phyloP scores from a whole-genome alignment of 2,329 filamentous ascomycete species.

The Alternaria infectoria region DNA sequence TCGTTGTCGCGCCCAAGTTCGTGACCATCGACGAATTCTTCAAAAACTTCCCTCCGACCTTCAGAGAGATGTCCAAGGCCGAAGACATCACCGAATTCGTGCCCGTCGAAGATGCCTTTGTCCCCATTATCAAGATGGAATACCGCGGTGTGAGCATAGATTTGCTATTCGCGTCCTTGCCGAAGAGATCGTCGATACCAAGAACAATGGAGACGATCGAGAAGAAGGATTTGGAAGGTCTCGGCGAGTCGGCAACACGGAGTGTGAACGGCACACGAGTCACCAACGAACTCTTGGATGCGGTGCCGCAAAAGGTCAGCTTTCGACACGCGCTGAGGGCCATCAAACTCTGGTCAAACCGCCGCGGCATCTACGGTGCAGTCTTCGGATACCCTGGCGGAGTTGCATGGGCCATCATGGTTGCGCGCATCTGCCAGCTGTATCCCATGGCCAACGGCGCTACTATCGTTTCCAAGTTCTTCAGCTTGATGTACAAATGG shows the following conservation, averaged over 20 bases:
- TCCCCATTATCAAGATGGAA: constrained; percentile 97
- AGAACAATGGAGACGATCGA: constrained; percentile 77
- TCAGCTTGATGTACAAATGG: constrained; percentile 89
- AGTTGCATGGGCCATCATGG: constrained; percentile 97
- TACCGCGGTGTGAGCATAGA: constrained; percentile 92
- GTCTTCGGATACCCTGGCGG: constrained; percentile 96
- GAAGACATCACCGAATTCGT: constrained; percentile 86
- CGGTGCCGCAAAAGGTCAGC: constrained; percentile 87
- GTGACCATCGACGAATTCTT: constrained; percentile 93
- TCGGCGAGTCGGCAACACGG: constrained; percentile 85
- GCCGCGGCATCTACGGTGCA: constrained; percentile 91
- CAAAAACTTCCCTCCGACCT: constrained; percentile 78
- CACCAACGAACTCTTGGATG: constrained; percentile 85
- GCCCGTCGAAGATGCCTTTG: constrained; percentile 86
- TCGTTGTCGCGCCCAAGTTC: constrained; percentile 90
- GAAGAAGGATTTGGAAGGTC: constrained; percentile 80
- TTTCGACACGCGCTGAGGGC: constrained; percentile 89
- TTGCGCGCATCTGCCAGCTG: constrained; percentile 92
- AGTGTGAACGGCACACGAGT: constrained; percentile 94
- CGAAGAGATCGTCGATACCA: constrained; percentile 49
- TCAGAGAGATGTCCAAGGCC: constrained; percentile 75
- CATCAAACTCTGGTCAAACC: constrained; percentile 95
- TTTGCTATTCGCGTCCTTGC: constrained; percentile 69
- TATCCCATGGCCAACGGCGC: constrained; percentile 92
- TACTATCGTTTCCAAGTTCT: constrained; percentile 91